A percentile compares a stretch with the other conserved stretches of the same genome.
Conservation (phyloP, 352 stramenopile species). For the Globisporangium splendens region DNA sequence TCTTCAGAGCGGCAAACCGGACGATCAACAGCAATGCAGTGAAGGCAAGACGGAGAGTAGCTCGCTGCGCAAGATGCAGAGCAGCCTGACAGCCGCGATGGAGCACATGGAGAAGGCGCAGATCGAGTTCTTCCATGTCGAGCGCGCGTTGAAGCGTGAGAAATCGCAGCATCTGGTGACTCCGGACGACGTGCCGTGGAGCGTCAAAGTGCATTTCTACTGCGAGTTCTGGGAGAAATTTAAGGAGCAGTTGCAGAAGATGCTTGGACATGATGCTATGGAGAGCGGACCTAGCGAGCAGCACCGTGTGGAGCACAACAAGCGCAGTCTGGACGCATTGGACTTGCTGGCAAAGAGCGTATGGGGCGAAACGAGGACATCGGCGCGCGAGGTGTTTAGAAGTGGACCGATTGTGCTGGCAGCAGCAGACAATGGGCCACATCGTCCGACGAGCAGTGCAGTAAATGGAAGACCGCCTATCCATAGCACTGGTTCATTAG, state of each 20-base stretch:
- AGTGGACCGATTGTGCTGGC: conserved; percentile 4
- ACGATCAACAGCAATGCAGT: too few species aligned
- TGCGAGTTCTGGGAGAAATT: conserved; percentile 14
- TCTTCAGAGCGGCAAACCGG: too few species aligned
- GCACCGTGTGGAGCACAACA: background rate
- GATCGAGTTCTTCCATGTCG: conserved; percentile 10
- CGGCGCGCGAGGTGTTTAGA: background rate
- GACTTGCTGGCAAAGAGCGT: conserved; percentile 6
- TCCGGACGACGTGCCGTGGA: conserved; percentile 3
- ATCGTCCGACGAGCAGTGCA: background rate
- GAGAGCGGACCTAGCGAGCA: background rate
- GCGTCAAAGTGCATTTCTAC: conserved; percentile 11
- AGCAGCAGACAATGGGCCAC: background rate
- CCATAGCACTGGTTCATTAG: background rate
- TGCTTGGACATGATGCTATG: background rate
- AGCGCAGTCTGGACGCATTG: conserved; percentile 1
- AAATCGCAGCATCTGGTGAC: background rate
- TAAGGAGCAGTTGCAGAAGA: background rate
- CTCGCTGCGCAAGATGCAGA: conserved; percentile 4
- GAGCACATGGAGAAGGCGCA: conserved; percentile 12
- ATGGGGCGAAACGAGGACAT: conserved; percentile 7
- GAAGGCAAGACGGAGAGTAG: too few species aligned
- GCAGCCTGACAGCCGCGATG: conserved; percentile 5
- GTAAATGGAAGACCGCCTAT: background rate
- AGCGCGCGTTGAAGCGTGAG: background rate